Evolutionary conservation across 2,329 filamentous ascomycete genomes (phyloP).

Genomic region (Myriosclerotinia duriaeana): DNA sequence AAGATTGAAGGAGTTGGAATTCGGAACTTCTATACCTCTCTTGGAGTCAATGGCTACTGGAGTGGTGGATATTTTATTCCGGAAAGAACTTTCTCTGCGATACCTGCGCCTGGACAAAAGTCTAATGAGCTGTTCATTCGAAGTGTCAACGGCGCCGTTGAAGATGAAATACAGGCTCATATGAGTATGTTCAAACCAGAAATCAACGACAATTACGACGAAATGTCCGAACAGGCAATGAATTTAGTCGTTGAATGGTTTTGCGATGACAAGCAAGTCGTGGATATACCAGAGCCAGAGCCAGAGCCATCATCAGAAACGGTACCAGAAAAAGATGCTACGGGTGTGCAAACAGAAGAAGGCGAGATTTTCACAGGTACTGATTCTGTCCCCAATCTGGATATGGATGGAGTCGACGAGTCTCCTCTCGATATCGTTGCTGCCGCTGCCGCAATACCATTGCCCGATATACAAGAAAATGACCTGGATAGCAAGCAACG

Average conservation of each 20-base stretch:
- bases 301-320: constrained; percentile 2
- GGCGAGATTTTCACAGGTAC: neutral
- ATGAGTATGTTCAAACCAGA: constrained; percentile 37
- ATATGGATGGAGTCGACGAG: constrained; percentile 10
- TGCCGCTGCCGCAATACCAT: constrained; percentile 15
- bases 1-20: constrained; percentile 65
- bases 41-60: constrained; percentile 70
- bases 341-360: neutral
- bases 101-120: constrained; percentile 47
- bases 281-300: constrained; percentile 17
- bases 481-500: constrained; percentile 17
- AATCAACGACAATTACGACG: constrained; percentile 32
- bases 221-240: constrained; percentile 28
- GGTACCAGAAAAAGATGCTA: neutral
- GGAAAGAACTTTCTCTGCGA: constrained; percentile 76
- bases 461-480: constrained; percentile 22
- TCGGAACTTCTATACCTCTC: constrained; percentile 71
- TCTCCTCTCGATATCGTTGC: constrained; percentile 21
- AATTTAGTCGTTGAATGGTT: constrained; percentile 31
- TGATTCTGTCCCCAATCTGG: constrained; percentile 5
- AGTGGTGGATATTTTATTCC: constrained; percentile 59
- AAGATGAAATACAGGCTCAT: constrained; percentile 36
- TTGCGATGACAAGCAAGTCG: constrained; percentile 1
- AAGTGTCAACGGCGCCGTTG: constrained; percentile 30
- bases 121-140: constrained; percentile 29